Percentiles rank a stretch among this genome's conserved stretches.
Conservation (phyloP, 2,329 filamentous ascomycete species). For the Paecilomyces formosus region DNA sequence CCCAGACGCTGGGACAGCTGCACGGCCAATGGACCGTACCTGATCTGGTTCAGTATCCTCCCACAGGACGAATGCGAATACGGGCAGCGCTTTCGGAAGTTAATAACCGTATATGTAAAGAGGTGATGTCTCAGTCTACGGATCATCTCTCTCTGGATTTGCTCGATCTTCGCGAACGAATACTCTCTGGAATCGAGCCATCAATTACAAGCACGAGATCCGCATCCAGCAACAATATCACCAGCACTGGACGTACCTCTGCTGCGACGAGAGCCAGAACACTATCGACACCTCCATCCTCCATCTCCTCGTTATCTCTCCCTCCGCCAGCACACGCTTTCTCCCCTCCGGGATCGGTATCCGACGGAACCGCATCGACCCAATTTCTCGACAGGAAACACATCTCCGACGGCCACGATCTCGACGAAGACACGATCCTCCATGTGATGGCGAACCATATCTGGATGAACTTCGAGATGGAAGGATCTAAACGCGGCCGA, state of each 20-base stretch:
- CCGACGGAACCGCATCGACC: neutral
- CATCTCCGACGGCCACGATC: neutral
- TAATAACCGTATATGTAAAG: neutral
- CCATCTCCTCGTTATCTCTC: neutral
- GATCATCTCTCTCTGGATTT: neutral
- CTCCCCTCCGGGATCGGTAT: neutral
- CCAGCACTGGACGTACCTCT: neutral
- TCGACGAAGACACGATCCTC: neutral
- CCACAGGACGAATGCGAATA: neutral
- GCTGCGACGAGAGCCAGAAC: neutral
- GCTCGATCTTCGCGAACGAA: neutral
- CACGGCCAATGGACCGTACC: slow-evolving; percentile 14
- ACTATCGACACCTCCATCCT: neutral
- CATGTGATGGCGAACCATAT: neutral
- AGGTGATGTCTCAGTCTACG: neutral
- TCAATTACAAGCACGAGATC: neutral
- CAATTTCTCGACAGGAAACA: neutral
- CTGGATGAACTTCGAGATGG: slow-evolving; percentile 1
- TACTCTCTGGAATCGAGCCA: neutral
- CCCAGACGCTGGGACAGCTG: slow-evolving; percentile 10
- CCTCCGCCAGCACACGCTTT: neutral
- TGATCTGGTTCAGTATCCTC: slow-evolving; percentile 4
- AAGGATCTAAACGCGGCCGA: neutral
- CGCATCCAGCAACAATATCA: neutral
- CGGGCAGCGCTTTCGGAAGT: neutral